Base-by-base conservation (phyloP, 2,329 filamentous ascomycete genomes). In the Magnaporthiopsis rhizophila region DNA sequence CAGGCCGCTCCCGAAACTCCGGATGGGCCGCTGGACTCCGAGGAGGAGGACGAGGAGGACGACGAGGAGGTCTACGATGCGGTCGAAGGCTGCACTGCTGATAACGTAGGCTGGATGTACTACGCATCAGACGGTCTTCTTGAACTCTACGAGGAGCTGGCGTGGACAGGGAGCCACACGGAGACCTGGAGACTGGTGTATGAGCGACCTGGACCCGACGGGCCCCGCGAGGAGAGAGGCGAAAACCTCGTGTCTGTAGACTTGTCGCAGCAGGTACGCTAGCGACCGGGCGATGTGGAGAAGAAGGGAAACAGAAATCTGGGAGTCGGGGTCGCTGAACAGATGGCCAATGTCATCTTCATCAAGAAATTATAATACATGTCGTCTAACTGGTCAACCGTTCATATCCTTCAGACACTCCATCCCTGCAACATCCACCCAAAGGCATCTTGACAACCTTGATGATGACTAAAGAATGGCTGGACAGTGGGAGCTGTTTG, bases 81-180 rank as follows among this genome's bases (percentile, higher is more conserved):
- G 60, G 60, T 62, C 9, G 60, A 62, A n/a, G 60, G 60, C 34
- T 62, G 24, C 3, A 50, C 36, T 11, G 38, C 34, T 3, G 3
- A 28, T 38, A 26, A 62, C 12, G 60, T 62, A 12, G 60, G 60
- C 24, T 62, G 60, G 60, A 45, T 18, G 60, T 60, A 60, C 59
- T 5, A 1, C 2, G 21, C 1, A 7, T 3, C 7, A 53, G 3
- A 21, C 2, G 11, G 1, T 30, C 21, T 53, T 7, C 2, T n/a
- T n/a, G 6, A 9, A 11, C n/a, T 1, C n/a, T 53, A 53, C 45
- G 45, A 53, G 45, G 45, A 53, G 45, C 45, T 53, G 45, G 6
- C 5, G 6, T 11, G 5, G 5, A 53, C 9, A 3, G 45, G 45
- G 2, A 53, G 45, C 45, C 6, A 53, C 6, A 9, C 21, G 45